A percentile compares a stretch with the other conserved stretches of the same genome.
Conservation (phyloP, 2,329 filamentous ascomycete genomes). For the Leptographium procerum region DNA sequence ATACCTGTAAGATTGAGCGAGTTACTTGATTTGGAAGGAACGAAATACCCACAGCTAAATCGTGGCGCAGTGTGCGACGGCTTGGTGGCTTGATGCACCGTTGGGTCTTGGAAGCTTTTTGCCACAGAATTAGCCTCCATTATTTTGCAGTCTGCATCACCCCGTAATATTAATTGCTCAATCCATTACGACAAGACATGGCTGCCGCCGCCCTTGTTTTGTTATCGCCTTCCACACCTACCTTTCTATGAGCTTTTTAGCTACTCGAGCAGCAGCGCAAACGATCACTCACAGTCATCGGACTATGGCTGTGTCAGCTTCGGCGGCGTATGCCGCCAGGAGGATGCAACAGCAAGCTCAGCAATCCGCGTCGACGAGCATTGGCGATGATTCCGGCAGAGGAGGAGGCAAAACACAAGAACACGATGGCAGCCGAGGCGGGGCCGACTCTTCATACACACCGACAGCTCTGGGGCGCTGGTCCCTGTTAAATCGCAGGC, state of each 20-base stretch:
- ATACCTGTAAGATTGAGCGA: not conserved
- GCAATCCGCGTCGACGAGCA: not conserved
- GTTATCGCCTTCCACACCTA: not conserved
- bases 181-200: not conserved
- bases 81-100: not conserved
- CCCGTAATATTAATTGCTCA: no score
- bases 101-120: not conserved
- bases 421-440: not conserved
- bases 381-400: not conserved
- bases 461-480: slow-evolving; percentile 70
- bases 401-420: not conserved
- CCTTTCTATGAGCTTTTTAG: not conserved
- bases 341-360: not conserved
- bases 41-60: not conserved
- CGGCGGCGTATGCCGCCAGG: slow-evolving; percentile 6
- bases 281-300: not conserved
- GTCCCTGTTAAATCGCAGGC: slow-evolving; percentile 64
- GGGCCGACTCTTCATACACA: slow-evolving; percentile 30
- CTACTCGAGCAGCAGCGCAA: not conserved
- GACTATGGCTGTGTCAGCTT: slow-evolving; percentile 8
- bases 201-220: not conserved
- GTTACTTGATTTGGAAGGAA: not conserved
- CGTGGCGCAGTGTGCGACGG: not conserved
- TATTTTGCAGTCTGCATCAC: not conserved
- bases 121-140: not conserved